phyloP scores from a whole-genome alignment of 108 stramenopile genomes.

The Cyclotella baltica region DNA sequence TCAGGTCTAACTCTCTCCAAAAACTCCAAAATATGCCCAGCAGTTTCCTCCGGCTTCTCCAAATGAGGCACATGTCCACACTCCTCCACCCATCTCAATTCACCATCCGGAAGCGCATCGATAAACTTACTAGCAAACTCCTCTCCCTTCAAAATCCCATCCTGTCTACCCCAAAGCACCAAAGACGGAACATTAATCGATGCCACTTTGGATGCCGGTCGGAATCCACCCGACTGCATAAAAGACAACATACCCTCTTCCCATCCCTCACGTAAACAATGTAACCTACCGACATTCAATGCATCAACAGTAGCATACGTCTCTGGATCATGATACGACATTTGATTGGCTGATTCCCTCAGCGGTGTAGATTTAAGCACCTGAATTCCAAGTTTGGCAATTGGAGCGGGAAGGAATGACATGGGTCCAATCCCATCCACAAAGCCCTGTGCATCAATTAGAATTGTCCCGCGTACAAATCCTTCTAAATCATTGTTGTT shows the following conservation, averaged over 20 bases:
- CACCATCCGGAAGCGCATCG: slow-evolving; percentile 76
- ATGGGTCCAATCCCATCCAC: slow-evolving; percentile 92
- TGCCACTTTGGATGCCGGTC: slow-evolving; percentile 77
- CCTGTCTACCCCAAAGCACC: slow-evolving; percentile 93
- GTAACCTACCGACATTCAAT: slow-evolving; percentile 82
- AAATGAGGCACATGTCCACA: slow-evolving; percentile 96
- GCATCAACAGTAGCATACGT: slow-evolving; percentile 91
- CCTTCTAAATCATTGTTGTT: slow-evolving; percentile 45
- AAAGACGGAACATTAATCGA: slow-evolving; percentile 68
- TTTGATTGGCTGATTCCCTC: slow-evolving; percentile 79
- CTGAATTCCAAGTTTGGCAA: slow-evolving; percentile 78
- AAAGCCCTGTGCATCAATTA: slow-evolving; percentile 91
- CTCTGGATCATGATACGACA: slow-evolving; percentile 81
- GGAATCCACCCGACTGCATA: slow-evolving; percentile 89
- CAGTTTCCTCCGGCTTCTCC: slow-evolving; percentile 88
- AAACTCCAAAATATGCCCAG: slow-evolving; percentile 74
- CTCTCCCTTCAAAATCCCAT: slow-evolving; percentile 88
- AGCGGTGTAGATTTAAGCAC: slow-evolving; percentile 82
- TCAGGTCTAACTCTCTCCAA: slow-evolving; percentile 39
- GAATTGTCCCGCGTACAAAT: slow-evolving; percentile 55
- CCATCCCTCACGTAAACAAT: slow-evolving; percentile 89
- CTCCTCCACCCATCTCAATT: slow-evolving; percentile 87
- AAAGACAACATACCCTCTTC: slow-evolving; percentile 80
- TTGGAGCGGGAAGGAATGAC: slow-evolving; percentile 69
- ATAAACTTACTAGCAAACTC: slow-evolving; percentile 88